These are phyloP conservation scores for Hypoxylon lienhwacheense DNA, from an alignment of 495 filamentous ascomycete genomes.

Conservation along the genomic window DNA sequence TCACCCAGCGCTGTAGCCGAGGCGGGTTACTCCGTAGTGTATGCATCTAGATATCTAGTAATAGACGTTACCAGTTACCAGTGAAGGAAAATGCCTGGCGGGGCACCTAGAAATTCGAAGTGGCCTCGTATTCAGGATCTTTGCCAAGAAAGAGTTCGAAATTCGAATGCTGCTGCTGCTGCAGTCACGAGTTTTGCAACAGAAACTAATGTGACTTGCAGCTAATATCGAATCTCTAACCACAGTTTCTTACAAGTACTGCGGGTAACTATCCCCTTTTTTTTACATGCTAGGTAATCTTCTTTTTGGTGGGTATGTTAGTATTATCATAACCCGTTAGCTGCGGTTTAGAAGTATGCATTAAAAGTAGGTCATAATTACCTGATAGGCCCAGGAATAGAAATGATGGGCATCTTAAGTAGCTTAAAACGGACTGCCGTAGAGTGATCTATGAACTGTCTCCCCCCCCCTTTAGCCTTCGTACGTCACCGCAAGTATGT, in stretches of 20 bases:
- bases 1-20: conserved; percentile 5
- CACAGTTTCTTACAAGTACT: neutral
- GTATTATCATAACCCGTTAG: too few species aligned
- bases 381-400: conserved; percentile 13
- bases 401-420: conserved; percentile 17
- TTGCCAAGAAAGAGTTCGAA: conserved; percentile 3
- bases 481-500: conserved; percentile 19
- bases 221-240: conserved; percentile 6
- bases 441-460: conserved; percentile 14
- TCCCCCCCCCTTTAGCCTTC: conserved; percentile 2
- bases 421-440: conserved; percentile 11
- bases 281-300: too few species aligned
- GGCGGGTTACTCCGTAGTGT: conserved; percentile 16
- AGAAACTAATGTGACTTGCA: conserved; percentile 9
- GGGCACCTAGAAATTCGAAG: conserved; percentile 12
- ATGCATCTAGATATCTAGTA: too few species aligned
- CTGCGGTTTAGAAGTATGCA: conserved; percentile 14
- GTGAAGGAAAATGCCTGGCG: conserved; percentile 3
- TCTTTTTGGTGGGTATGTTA: too few species aligned
- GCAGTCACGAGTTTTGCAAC: conserved; percentile 17
- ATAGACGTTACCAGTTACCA: conserved; percentile 16
- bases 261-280: neutral
- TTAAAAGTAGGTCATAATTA: conserved; percentile 23
- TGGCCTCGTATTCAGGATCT: conserved; percentile 27
- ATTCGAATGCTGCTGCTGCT: too few species aligned